phyloP scores from a whole-genome alignment of 768 basidiomycete species.

The Lepiota subincarnata region DNA sequence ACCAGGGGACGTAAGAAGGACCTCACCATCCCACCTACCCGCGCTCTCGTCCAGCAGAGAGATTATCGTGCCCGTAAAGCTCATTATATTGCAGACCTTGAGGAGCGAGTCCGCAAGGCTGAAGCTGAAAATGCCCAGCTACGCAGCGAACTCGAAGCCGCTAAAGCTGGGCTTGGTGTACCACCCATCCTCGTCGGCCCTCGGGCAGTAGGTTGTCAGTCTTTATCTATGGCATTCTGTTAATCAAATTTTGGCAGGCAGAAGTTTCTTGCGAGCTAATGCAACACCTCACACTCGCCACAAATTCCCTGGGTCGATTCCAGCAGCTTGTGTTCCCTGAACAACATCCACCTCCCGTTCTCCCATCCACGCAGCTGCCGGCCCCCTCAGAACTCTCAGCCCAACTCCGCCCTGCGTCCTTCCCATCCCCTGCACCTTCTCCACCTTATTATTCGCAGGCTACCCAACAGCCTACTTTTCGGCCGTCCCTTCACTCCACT shows the following conservation, averaged over 20 bases:
- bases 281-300: constrained; percentile 42
- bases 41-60: constrained; percentile 57
- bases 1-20: constrained; percentile 66
- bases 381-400: constrained; percentile 11
- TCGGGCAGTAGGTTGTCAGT: constrained; percentile 26
- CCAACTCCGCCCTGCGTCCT: constrained; percentile 20
- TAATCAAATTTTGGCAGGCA: constrained; percentile 29
- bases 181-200: constrained; percentile 23
- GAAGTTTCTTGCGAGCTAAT: constrained; percentile 49
- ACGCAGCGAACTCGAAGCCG: constrained; percentile 42
- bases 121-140: constrained; percentile 54
- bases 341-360: constrained; percentile 7
- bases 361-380: constrained; percentile 10
- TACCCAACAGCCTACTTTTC: background rate
- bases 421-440: constrained; percentile 24
- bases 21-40: constrained; percentile 52
- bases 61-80: constrained; percentile 63
- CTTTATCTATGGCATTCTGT: background rate
- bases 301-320: constrained; percentile 49
- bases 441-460: constrained; percentile 15
- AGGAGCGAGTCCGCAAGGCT: constrained; percentile 46
- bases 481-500: constrained; percentile 1
- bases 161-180: constrained; percentile 34
- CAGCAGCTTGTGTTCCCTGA: constrained; percentile 43
- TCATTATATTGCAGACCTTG: constrained; percentile 51